These are phyloP conservation scores for Dipodascopsis uninucleata DNA, from an alignment of 805 yeast genomes.

Conservation along the genomic window DNA sequence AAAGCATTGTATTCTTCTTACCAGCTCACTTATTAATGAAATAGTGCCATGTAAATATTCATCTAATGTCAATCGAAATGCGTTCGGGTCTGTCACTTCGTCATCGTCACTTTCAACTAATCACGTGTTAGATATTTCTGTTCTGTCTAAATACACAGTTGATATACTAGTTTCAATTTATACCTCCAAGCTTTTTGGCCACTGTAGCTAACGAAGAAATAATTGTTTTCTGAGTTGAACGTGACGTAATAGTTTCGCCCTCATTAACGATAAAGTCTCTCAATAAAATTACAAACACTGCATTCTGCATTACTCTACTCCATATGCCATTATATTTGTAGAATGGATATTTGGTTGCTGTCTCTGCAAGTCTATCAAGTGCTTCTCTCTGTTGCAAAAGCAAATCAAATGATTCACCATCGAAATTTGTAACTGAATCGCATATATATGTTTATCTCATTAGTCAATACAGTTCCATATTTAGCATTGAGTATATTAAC, in stretches of 20 bases:
- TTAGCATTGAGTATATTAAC: too few relatives aligned
- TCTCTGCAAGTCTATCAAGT: slow-evolving; percentile 1
- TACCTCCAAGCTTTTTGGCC: not conserved
- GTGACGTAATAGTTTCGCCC: too few relatives aligned
- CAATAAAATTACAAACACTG: slow-evolving; percentile 12
- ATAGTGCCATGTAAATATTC: slow-evolving; percentile 34
- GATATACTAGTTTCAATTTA: slow-evolving; percentile 1
- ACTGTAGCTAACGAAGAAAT: not conserved
- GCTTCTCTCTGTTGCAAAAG: slow-evolving; percentile 2
- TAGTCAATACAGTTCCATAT: too few relatives aligned
- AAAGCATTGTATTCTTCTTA: not conserved
- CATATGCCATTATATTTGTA: slow-evolving; percentile 20
- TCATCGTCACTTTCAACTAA: not conserved
- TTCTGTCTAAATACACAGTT: slow-evolving; percentile 8
- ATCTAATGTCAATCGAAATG: slow-evolving; percentile 28
- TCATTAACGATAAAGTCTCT: slow-evolving; percentile 12
- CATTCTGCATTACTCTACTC: slow-evolving; percentile 16
- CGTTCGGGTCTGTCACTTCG: slow-evolving; percentile 2
- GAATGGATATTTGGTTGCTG: slow-evolving; percentile 13
- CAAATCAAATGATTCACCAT: not conserved
- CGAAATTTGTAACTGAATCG: not conserved
- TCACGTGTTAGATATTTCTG: not conserved
- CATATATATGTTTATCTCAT: too few relatives aligned
- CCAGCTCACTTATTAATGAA: slow-evolving; percentile 31
- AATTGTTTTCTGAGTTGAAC: too few relatives aligned